These are phyloP conservation scores for Fusarium bulbicola DNA, from an alignment of 2,329 filamentous ascomycete genomes.

Conservation along the genomic window DNA sequence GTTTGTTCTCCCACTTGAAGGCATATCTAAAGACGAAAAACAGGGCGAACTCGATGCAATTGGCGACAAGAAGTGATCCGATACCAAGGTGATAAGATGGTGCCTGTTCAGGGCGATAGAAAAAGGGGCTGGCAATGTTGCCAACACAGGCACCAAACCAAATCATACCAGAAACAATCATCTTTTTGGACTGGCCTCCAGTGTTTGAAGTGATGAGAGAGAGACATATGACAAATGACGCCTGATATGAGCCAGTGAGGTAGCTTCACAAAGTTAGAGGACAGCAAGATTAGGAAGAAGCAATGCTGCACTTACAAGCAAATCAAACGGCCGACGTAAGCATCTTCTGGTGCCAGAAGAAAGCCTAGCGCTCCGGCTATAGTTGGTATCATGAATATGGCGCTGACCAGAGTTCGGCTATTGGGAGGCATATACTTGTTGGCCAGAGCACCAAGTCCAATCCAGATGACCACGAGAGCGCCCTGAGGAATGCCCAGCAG, in stretches of 20 bases:
- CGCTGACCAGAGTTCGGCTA: constrained; percentile 61
- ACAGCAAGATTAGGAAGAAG: neutral
- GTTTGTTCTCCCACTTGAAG: constrained; percentile 52
- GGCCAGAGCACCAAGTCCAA: constrained; percentile 52
- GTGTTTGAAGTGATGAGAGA: constrained; percentile 60
- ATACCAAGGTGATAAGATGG: constrained; percentile 53
- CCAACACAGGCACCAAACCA: constrained; percentile 69
- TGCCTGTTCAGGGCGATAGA: constrained; percentile 65
- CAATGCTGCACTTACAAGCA: constrained; percentile 54
- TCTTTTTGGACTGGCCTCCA: constrained; percentile 69
- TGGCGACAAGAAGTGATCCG: constrained; percentile 52
- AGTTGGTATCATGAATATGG: constrained; percentile 67
- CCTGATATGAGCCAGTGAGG: constrained; percentile 51
- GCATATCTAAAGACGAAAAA: constrained; percentile 52
- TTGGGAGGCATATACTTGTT: constrained; percentile 54
- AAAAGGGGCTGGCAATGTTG: constrained; percentile 70
- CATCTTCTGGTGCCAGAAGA: constrained; percentile 59
- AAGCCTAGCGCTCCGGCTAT: constrained; percentile 67
- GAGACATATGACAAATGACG: constrained; percentile 52
- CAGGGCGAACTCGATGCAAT: constrained; percentile 50
- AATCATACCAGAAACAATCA: constrained; percentile 69
- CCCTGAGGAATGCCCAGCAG: constrained; percentile 53
- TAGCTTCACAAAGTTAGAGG: constrained; percentile 33
- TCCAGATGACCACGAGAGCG: constrained; percentile 50
- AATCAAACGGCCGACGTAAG: constrained; percentile 62